Evolutionary conservation across 2,329 filamentous ascomycete species (phyloP), one percentile per base, ranked within the genome.

Genomic region (Beauveria sp.): DNA sequence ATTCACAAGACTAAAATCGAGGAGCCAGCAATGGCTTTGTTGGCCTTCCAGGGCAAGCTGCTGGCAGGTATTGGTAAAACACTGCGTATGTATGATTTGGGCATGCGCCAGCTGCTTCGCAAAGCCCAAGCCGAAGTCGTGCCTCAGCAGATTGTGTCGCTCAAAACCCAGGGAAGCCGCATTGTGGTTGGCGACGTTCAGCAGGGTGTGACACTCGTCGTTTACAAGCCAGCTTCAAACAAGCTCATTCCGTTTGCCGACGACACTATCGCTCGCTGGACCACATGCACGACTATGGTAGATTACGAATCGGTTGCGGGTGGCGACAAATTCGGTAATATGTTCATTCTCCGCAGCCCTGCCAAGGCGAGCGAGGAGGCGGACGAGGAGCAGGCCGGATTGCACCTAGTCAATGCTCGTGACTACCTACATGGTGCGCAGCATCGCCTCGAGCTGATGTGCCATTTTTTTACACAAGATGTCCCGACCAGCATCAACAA

Each of bases 281-380:
- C 91, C 1, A 96, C 91, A 0, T 90, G 90, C 66, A 89, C 90
- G 1, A 84, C 92, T 3, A 96, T 99, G 91, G 87, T 97, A 2
- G 94, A 99, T 75, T 99, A 99, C 73, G 94, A 99, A 72, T 96
- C 94, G 1, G 86, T 90, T 26, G 92, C 92, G 3, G 94, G 93
- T 41, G 93, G 93, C 41, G 94, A 99, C 77, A 97, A 97, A 71
- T 99, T 99, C 66, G 96, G 94, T 63, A 99, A 99, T 69, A 76
- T 99, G 18, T 99, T 92, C 87, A 84, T 99, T 50, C 81, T 99
- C 34, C 89, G 94, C 53, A 94, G 90, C 69, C 92, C 93, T 0
- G 80, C 87, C 63, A 94, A 96, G 72, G 87, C 88, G 8, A 96
- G 91, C 43, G 88, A 92, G 66, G 91, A 96, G 71, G 89, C 92